Percentiles rank a stretch among this genome's conserved stretches.
Conservation (phyloP, 768 basidiomycete species). For the Lyophyllum semitale region DNA sequence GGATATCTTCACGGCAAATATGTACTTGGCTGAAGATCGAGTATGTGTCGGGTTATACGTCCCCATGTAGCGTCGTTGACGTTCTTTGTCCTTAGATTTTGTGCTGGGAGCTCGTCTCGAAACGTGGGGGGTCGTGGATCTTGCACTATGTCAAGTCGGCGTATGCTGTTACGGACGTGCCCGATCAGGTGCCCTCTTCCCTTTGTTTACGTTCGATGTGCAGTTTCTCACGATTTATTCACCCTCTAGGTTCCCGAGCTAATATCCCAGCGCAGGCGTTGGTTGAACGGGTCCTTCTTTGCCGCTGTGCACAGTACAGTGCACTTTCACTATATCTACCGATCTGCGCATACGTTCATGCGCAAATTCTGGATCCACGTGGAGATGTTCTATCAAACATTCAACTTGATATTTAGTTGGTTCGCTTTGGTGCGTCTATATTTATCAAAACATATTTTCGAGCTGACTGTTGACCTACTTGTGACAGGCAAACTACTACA, state of each 20-base stretch:
- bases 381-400: constrained; percentile 88
- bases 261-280: constrained; percentile 92
- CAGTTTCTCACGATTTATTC: neutral
- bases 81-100: constrained; percentile 56
- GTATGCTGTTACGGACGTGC: constrained; percentile 90
- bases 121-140: constrained; percentile 86
- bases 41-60: constrained; percentile 33
- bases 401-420: constrained; percentile 93
- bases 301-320: constrained; percentile 90
- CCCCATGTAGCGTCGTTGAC: neutral
- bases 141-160: constrained; percentile 97
- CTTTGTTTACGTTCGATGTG: neutral
- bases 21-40: constrained; percentile 94
- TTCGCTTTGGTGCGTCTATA: constrained; percentile 65
- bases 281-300: constrained; percentile 99
- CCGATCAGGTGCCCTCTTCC: constrained; percentile 65
- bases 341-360: constrained; percentile 78
- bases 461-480: neutral
- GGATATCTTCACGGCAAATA: constrained; percentile 94
- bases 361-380: constrained; percentile 95
- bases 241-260: constrained; percentile 76
- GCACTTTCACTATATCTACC: constrained; percentile 95
- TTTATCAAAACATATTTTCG: neutral
- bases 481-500: constrained; percentile 83
- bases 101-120: constrained; percentile 98